Evolutionary conservation across 176 grass and related monocot genomes (phyloP), one percentile per base, ranked within the genome.

Genomic region (Luzula sylvatica): DNA sequence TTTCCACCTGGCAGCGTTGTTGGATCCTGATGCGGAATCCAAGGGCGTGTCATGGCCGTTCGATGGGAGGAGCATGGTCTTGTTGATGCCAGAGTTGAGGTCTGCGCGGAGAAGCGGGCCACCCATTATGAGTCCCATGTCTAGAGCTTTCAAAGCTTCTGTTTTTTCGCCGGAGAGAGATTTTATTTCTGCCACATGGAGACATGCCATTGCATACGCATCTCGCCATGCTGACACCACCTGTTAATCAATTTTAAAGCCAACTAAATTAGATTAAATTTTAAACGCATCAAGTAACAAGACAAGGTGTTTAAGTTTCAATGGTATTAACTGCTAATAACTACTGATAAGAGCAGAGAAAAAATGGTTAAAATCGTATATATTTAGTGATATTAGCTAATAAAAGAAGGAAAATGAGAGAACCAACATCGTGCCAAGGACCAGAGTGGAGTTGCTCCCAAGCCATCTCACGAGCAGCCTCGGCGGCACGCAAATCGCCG

Each of bases 51-150:
- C 63, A 8, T 15, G n/a, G 19, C 42, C 12, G 19, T 49, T 5
- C 1, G 42, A 48, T 26, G 59, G 44, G 20, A 50, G 30, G 18
- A 66, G 41, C 23, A 58, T 18, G 61, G 88, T 73, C 21, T 62
- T 66, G 17, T 69, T 47, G 23, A 95, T 29, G 28, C 76, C 76
- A 0, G 57, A 46, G 52, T 88, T 72, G 51, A 95, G 77, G 21
- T 95, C 83, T 16, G 12, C 50, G 30, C 80, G 83, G 42, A 95
- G 83, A 52, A 95, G 83, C 0, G 67, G 61, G 3, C 83, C 89
- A 0, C 89, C 89, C 80, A 95, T 88, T 65, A 95, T 95, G 70
- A 95, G 73, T 14, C 89, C 89, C 89, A 88, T 88, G 57, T 95
- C 89, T 13, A 95, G 89, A 29, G 70, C 80, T 55, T 76, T 65